Base-by-base conservation (phyloP, 495 filamentous ascomycete genomes). In the Penicillium angulare region DNA sequence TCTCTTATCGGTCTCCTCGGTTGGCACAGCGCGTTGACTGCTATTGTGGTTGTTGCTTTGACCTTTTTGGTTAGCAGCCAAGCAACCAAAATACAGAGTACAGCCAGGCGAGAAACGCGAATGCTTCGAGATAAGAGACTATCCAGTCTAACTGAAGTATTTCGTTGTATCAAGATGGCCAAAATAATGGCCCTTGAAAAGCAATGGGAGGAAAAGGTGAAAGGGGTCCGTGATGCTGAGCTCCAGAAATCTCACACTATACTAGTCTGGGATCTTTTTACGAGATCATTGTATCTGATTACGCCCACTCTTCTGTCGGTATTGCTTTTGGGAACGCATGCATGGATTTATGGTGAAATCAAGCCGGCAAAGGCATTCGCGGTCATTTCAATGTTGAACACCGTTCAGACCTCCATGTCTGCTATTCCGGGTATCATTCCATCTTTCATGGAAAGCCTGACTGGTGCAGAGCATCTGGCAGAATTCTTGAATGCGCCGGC, bases 91-190 rank as follows among this genome's bases (percentile, higher is more conserved):
- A 5, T 6, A 12, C 6, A 5, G 5, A 12, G 26, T 29, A 5
- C n/a, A n/a, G n/a, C n/a, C n/a, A n/a, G n/a, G n/a, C n/a, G 26
- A 5, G 16, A 54, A 23, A 43, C 68, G 24, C 68, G 66, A 63
- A 44, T 46, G 45, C 45, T 32, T 5, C 45, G 64, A 26, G 67
- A 71, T 41, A 44, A 46, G 33, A 61, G 57, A 26, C 53, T 52
- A 12, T 35, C 15, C 15, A 43, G 53, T 0, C 22, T 69, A 3
- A 54, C 53, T 7, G 68, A 71, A 33, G 55, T 60, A 5, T 26
- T 71, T 21, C 50, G 57, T 20, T 63, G 60, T 22, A 61, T 71
- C 10, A 47, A 61, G 3, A 66, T 69, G 29, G 66, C 69, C 53
- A 71, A 71, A 36, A 65, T 67, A 16, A 58, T 61, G n/a, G 61